Conservation (phyloP, 2,329 filamentous ascomycete species). For the Clonostachys sp. region DNA sequence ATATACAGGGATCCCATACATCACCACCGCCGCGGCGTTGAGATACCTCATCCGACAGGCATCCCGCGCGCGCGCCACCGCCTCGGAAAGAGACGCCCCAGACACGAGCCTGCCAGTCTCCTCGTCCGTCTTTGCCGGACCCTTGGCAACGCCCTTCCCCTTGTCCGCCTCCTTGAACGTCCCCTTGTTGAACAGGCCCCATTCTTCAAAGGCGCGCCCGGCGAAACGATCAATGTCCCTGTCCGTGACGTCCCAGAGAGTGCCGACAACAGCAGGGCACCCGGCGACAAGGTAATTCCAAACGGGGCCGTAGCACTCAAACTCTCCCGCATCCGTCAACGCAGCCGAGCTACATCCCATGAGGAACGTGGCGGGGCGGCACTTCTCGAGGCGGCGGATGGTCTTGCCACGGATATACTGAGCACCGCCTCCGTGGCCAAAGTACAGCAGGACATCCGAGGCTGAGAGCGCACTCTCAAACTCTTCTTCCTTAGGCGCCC, state of each 20-base stretch:
- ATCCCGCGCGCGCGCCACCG: constrained; percentile 68
- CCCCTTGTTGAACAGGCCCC: constrained; percentile 65
- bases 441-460: constrained; percentile 80
- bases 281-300: constrained; percentile 90
- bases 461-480: constrained; percentile 64
- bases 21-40: constrained; percentile 87
- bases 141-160: constrained; percentile 15
- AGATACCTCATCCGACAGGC: constrained; percentile 87
- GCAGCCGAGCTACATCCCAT: constrained; percentile 92
- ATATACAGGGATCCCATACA: constrained; percentile 94
- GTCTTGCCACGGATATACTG: constrained; percentile 89
- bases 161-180: constrained; percentile 29
- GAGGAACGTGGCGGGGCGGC: constrained; percentile 73
- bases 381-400: constrained; percentile 72
- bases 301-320: constrained; percentile 86
- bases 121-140: constrained; percentile 12
- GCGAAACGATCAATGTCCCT: constrained; percentile 95
- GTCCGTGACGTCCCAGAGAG: constrained; percentile 97
- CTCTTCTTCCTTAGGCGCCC: constrained; percentile 69
- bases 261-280: constrained; percentile 81
- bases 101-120: constrained; percentile 11
- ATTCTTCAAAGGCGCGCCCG: constrained; percentile 71
- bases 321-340: constrained; percentile 73
- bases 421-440: constrained; percentile 90
- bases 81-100: constrained; percentile 63